phyloP scores from a whole-genome alignment of 108 stramenopile genomes.

The Pseudonitzschia pungens region DNA sequence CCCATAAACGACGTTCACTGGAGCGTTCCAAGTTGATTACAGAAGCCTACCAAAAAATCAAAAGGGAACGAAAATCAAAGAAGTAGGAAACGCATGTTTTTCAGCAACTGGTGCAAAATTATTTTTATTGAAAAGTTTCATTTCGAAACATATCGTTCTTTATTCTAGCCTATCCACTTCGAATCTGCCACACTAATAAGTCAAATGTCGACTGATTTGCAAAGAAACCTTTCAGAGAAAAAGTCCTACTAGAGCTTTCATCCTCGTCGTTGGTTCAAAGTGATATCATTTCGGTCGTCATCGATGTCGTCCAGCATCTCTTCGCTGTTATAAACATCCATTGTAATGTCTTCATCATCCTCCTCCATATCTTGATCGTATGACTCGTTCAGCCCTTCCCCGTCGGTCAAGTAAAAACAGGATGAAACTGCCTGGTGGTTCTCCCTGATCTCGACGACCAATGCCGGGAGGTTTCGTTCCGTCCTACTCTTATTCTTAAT shows the following conservation, averaged over 20 bases:
- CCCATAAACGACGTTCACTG: constrained; percentile 55
- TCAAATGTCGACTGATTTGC: background rate
- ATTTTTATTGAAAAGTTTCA: background rate
- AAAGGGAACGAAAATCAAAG: constrained; percentile 37
- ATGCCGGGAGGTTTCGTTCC: background rate
- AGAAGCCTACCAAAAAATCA: constrained; percentile 81
- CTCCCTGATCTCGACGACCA: constrained; percentile 5
- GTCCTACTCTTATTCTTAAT: background rate
- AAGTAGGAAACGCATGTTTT: background rate
- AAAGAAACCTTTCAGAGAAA: background rate
- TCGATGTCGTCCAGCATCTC: background rate
- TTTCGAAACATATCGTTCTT: background rate
- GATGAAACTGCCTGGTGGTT: constrained; percentile 13
- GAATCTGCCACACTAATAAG: too few species aligned
- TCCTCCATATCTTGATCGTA: constrained; percentile 10
- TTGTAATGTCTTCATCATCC: constrained; percentile 2
- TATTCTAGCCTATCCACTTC: too few species aligned
- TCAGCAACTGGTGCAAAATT: background rate
- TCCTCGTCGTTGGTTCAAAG: background rate
- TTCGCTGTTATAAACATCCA: background rate
- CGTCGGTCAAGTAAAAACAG: constrained; percentile 34
- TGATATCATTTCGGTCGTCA: constrained; percentile 14
- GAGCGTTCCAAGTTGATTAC: constrained; percentile 80
- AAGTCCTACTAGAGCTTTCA: background rate
- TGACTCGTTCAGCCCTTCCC: constrained; percentile 34